Base-by-base conservation (phyloP, 106 monocot genomes). In the Allium fistulosum region DNA sequence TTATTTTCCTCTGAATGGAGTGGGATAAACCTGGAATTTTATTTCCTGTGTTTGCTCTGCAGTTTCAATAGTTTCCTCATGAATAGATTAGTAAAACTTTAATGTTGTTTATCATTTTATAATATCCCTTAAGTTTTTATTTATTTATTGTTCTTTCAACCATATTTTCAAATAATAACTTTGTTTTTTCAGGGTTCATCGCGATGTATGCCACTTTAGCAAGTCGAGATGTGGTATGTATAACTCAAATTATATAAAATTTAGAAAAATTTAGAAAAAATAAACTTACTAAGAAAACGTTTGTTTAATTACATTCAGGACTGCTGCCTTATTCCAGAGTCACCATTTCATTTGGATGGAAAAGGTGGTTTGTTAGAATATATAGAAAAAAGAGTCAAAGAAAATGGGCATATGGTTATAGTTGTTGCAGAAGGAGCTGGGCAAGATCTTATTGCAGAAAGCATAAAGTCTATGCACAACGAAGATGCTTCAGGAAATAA, bases 371-470 rank as follows among this genome's bases (percentile, higher is more conserved):
- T 89, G 57, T 71, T 80, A 59, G 80, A 82, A 63, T 89, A 66
- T 68, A 66, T 85, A 10, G 82, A 89, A 71, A 85, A 72, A 63
- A 61, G 89, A 10, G 79, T 89, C 26, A 85, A 89, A 51, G 89
- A 89, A 72, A 77, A 80, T 51, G 89, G 84, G 3, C 95, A 96
- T 46, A 83, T 92, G 91, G 95, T 96, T 58, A 72, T 96, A 49
- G 91, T 96, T 66, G 88, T 96, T 27, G 95, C 95, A 7, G 95
- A 96, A 74, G 95, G 91, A 74, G 91, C 95, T 51, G 91, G 95
- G 11, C 95, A 91, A 73, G 91, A 96, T 16, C 85, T 91, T 26
- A 88, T 91, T 56, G 79, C 86, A 63, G 86, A 96, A 77, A 88
- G 76, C 72, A 82, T 86, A 74, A 75, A 72, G 18, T 76, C 79